Percentiles rank a stretch among this genome's conserved stretches.
These are phyloP conservation scores for Mrakiaceae sp. DNA, from an alignment of 1,284 basidiomycete genomes.

Conservation along the genomic window DNA sequence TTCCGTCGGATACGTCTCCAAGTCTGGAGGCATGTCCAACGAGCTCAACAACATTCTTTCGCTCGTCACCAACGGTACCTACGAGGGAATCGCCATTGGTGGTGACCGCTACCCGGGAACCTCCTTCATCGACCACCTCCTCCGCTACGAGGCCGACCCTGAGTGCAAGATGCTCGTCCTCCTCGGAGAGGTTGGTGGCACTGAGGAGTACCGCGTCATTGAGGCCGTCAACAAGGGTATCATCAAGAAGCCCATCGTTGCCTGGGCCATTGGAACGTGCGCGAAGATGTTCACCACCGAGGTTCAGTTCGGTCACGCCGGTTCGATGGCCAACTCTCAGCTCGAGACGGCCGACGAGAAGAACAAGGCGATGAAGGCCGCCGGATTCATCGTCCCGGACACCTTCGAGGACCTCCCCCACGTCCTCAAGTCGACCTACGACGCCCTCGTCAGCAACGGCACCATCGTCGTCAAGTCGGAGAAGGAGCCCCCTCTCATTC, in stretches of 20 bases:
- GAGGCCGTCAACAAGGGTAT: constrained; percentile 87
- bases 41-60: constrained; percentile 99
- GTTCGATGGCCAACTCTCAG: constrained; percentile 95
- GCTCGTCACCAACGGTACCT: constrained; percentile 93
- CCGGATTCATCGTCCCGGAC: constrained; percentile 92
- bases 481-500: constrained; percentile 85
- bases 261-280: constrained; percentile 99
- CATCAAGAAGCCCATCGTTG: constrained; percentile 97
- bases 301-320: constrained; percentile 98
- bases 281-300: constrained; percentile 99
- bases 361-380: constrained; percentile 88
- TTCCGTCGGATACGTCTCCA: constrained; percentile 96
- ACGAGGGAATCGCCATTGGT: constrained; percentile 99
- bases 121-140: constrained; percentile 97
- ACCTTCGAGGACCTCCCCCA: constrained; percentile 93
- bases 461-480: constrained; percentile 62
- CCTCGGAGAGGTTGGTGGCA: constrained; percentile 95
- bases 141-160: constrained; percentile 94
- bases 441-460: constrained; percentile 63
- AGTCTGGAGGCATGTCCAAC: constrained; percentile 99
- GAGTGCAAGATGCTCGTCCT: constrained; percentile 98
- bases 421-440: constrained; percentile 74
- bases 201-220: constrained; percentile 98
- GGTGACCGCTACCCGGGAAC: constrained; percentile 98
- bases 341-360: constrained; percentile 95